phyloP scores from a whole-genome alignment of 352 stramenopile genomes.

The Globisporangium barbulae region DNA sequence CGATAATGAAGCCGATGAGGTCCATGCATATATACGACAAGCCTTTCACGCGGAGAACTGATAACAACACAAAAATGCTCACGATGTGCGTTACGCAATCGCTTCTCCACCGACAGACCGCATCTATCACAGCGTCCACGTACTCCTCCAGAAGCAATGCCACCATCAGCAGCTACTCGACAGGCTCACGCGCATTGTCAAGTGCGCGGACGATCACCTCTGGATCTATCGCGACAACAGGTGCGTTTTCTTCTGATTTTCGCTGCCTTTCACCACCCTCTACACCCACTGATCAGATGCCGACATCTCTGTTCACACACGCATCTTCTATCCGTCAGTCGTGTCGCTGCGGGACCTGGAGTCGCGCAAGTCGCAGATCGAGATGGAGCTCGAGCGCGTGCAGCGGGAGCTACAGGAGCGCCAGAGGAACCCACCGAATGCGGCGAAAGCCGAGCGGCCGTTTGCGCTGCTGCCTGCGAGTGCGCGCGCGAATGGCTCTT shows the following conservation, averaged over 20 bases:
- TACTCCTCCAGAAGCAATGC: constrained; percentile 9
- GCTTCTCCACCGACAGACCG: constrained; percentile 14
- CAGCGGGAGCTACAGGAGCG: constrained; percentile 17
- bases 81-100: background rate
- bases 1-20: constrained; percentile 2
- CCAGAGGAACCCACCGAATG: background rate
- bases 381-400: constrained; percentile 20
- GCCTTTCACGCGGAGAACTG: background rate
- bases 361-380: constrained; percentile 52
- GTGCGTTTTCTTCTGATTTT: constrained; percentile 18
- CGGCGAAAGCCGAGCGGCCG: background rate
- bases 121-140: constrained; percentile 18
- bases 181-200: background rate
- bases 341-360: constrained; percentile 55
- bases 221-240: constrained; percentile 36
- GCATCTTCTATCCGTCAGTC: constrained; percentile 17
- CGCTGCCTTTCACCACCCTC: background rate
- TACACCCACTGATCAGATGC: background rate
- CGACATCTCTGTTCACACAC: background rate
- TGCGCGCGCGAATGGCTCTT: constrained; percentile 1
- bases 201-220: background rate
- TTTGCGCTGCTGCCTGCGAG: constrained; percentile 17
- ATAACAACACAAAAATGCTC: background rate
- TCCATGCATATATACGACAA: background rate
- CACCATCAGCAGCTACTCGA: constrained; percentile 12